Evolutionary conservation across 108 stramenopile genomes (phyloP).

Genomic region (Pseudonitzschia multiseries): DNA sequence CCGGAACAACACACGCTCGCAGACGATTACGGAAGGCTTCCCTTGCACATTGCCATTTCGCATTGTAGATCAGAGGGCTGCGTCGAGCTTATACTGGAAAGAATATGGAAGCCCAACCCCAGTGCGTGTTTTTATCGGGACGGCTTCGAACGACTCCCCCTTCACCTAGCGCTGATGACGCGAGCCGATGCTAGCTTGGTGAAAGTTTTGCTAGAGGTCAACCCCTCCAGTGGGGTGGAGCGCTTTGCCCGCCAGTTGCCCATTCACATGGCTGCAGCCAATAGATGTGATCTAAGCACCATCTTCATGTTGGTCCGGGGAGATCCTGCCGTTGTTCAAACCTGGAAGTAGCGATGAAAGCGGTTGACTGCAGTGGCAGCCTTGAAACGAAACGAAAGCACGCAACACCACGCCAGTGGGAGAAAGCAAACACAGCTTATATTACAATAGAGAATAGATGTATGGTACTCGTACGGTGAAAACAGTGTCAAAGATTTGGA

Average conservation of each 20-base stretch:
- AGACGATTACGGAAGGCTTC: constrained; percentile 32
- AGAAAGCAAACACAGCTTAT: too few species aligned
- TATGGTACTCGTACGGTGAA: too few species aligned
- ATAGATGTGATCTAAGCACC: constrained; percentile 47
- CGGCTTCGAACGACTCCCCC: constrained; percentile 33
- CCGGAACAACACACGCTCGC: constrained; percentile 25
- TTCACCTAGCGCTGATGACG: constrained; percentile 38
- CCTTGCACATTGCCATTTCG: constrained; percentile 38
- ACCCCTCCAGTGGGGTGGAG: constrained; percentile 29
- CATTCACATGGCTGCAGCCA: constrained; percentile 38
- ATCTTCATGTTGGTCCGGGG: constrained; percentile 43
- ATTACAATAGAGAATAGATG: too few species aligned
- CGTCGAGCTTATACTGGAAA: constrained; percentile 25
- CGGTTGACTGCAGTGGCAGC: too few species aligned
- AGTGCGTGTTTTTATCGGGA: constrained; percentile 37
- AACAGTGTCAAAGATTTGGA: too few species aligned
- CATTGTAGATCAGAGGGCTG: constrained; percentile 1
- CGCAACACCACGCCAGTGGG: not conserved
- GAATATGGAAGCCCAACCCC: constrained; percentile 23
- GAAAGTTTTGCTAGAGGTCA: constrained; percentile 33
- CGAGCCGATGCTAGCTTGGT: constrained; percentile 30
- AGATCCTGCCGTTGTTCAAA: constrained; percentile 46
- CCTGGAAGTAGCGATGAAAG: not conserved
- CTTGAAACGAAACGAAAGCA: not conserved
- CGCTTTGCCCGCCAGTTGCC: constrained; percentile 29